Conservation (phyloP, 2,329 filamentous ascomycete species). For the Helotiales sp. region DNA sequence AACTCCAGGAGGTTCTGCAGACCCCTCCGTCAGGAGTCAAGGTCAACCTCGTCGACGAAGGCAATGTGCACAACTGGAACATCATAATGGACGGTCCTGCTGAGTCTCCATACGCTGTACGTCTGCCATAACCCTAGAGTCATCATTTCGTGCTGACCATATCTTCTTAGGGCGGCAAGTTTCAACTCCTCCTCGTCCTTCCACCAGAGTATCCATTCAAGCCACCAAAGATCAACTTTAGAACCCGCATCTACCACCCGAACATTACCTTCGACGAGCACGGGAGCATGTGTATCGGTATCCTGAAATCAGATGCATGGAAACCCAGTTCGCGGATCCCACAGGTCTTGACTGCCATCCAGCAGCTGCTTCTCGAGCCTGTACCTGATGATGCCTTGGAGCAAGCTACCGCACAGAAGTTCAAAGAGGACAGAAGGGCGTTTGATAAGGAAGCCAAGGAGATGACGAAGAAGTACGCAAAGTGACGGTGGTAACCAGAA, state of each 20-base stretch:
- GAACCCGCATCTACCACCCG: constrained; percentile 75
- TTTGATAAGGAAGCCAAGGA: constrained; percentile 68
- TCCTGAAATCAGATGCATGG: constrained; percentile 70
- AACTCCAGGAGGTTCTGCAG: constrained; percentile 57
- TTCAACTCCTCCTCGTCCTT: constrained; percentile 64
- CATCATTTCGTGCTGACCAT: background rate
- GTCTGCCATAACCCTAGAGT: constrained; percentile 26
- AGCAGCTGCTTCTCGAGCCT: constrained; percentile 64
- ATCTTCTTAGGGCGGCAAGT: constrained; percentile 56
- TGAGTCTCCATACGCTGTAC: constrained; percentile 64
- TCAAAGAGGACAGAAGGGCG: constrained; percentile 59
- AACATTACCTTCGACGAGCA: constrained; percentile 75
- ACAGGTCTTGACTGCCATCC: constrained; percentile 64
- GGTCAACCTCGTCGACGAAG: constrained; percentile 58
- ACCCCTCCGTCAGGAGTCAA: constrained; percentile 57
- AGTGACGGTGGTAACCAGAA: background rate
- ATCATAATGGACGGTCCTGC: constrained; percentile 66
- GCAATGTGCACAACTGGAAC: constrained; percentile 68
- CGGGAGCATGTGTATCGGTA: constrained; percentile 72
- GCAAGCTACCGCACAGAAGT: constrained; percentile 66
- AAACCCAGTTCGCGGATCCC: constrained; percentile 70
- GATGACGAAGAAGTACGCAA: constrained; percentile 68
- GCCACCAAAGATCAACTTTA: constrained; percentile 67
- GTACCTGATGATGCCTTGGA: constrained; percentile 74
- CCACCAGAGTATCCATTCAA: constrained; percentile 77